Base-by-base conservation (phyloP, 495 filamentous ascomycete species). In the Lasiosphaeriaceae sp. region DNA sequence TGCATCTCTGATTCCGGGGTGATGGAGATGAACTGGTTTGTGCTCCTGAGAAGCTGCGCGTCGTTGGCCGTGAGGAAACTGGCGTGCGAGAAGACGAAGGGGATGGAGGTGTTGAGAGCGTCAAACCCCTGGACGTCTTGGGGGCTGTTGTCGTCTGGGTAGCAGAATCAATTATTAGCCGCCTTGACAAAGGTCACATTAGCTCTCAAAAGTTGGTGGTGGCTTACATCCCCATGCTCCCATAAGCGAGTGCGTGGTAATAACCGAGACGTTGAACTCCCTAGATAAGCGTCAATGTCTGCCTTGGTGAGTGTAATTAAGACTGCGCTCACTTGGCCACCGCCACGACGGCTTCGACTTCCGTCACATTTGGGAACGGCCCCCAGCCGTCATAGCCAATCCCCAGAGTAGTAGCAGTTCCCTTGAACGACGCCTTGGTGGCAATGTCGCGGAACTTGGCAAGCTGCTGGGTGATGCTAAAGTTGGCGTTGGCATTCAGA, bases 1-100 rank as follows among this genome's bases (percentile, higher is more conserved):
- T 75, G 73, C 61, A 74, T 66, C 58, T 78, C 76, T n/a, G 69
- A 73, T 44, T 80, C 76, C 1, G 76, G 66, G 7, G 77, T 78
- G 53, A 77, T 76, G 54, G 72, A 71, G 24, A 77, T 53, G 66
- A 69, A 67, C 48, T 75, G 67, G 63, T 77, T 75, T 0, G 61
- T 64, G 0, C 37, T 3, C 23, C 71, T 70, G 5, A 79, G 66
- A 0, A 76, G 62, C 26, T 50, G 29, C 0, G 60, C 56, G 29
- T 65, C 72, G 11, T 44, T 19, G 3, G 62, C 47, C 11, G 68
- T 70, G 16, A 77, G 52, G 56, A 59, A 68, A 31, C 50, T 56
- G 11, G 59, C 69, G 54, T 80, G 77, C 8, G 70, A 73, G 57
- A 80, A 70, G 21, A 80, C 69, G 9, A 77, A 63, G 3, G 77